Conservation (phyloP, 2,329 filamentous ascomycete genomes). For the Dactylonectria macrodidyma region DNA sequence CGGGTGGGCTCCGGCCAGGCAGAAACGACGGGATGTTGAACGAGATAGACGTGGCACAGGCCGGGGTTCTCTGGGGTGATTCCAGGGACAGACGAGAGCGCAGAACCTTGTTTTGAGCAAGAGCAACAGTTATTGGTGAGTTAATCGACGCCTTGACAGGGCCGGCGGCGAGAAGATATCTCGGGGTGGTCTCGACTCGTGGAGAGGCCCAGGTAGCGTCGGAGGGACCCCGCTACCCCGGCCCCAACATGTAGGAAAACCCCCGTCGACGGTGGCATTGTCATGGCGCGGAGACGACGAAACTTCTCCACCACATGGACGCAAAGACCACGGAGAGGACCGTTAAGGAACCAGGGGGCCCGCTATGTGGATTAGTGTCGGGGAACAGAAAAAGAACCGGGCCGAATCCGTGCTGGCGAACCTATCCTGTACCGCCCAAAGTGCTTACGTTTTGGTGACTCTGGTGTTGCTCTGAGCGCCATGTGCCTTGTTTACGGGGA, state of each 20-base stretch:
- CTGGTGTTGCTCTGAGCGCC: constrained; percentile 6
- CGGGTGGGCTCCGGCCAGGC: constrained; percentile 31
- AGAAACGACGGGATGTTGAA: constrained; percentile 11
- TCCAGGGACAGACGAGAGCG: constrained; percentile 2
- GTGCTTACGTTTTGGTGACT: constrained; percentile 6
- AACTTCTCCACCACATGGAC: constrained; percentile 9
- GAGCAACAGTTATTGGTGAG: background rate
- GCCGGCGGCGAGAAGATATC: background rate
- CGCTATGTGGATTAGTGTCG: constrained; percentile 32
- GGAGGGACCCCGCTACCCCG: constrained; percentile 28
- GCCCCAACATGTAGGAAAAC: constrained; percentile 5
- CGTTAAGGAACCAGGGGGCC: constrained; percentile 9
- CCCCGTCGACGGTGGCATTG: constrained; percentile 8
- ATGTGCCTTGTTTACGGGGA: constrained; percentile 13
- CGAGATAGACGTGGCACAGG: background rate
- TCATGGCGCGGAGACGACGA: constrained; percentile 2
- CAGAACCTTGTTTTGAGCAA: constrained; percentile 7
- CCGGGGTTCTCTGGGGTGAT: constrained; percentile 1
- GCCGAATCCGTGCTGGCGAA: constrained; percentile 33
- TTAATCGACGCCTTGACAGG: constrained; percentile 3
- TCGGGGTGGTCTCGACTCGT: background rate
- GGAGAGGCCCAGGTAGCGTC: constrained; percentile 8
- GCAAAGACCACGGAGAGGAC: background rate
- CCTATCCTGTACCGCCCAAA: constrained; percentile 21
- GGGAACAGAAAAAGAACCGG: constrained; percentile 43